Conservation (phyloP, 352 stramenopile genomes). For the Phytophthora pluvialis region DNA sequence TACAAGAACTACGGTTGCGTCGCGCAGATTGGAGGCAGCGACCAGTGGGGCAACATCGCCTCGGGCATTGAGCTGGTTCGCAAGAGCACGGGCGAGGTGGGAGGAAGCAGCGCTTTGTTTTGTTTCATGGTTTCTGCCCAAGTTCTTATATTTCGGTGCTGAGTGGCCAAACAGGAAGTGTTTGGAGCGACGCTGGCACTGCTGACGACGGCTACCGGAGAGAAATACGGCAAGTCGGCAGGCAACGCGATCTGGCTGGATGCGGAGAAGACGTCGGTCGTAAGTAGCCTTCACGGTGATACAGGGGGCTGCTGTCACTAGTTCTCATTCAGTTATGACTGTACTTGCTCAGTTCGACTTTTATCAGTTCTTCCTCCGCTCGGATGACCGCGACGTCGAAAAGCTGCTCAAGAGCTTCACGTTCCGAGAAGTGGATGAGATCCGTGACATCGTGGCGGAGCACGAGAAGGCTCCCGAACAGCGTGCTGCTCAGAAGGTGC, state of each 20-base stretch:
- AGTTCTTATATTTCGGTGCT: not conserved
- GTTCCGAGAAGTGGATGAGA: constrained; percentile 94
- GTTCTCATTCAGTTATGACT: not conserved
- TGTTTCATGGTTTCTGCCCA: not conserved
- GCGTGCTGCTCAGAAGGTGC: constrained; percentile 68
- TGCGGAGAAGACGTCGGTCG: constrained; percentile 90
- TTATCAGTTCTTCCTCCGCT: constrained; percentile 93
- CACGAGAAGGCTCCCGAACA: constrained; percentile 84
- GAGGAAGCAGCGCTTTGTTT: constrained; percentile 19
- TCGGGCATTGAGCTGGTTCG: constrained; percentile 96
- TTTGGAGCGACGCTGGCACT: constrained; percentile 97
- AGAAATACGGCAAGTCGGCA: constrained; percentile 99
- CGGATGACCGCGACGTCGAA: constrained; percentile 93
- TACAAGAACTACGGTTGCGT: constrained; percentile 90
- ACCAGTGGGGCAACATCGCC: constrained; percentile 99
- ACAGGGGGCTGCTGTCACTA: constrained; percentile 5
- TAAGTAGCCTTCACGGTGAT: constrained; percentile 76
- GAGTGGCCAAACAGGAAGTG: constrained; percentile 59
- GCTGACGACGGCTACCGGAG: constrained; percentile 96
- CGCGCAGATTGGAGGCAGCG: constrained; percentile 97
- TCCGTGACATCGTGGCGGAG: constrained; percentile 87
- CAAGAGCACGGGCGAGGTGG: constrained; percentile 78
- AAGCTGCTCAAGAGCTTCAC: constrained; percentile 98
- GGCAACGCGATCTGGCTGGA: constrained; percentile 99
- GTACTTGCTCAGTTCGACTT: constrained; percentile 82